A percentile compares a stretch with the other conserved stretches of the same genome.
Evolutionary conservation across 2,329 filamentous ascomycete genomes (phyloP).

Genomic region (Fusarium dlaminii): DNA sequence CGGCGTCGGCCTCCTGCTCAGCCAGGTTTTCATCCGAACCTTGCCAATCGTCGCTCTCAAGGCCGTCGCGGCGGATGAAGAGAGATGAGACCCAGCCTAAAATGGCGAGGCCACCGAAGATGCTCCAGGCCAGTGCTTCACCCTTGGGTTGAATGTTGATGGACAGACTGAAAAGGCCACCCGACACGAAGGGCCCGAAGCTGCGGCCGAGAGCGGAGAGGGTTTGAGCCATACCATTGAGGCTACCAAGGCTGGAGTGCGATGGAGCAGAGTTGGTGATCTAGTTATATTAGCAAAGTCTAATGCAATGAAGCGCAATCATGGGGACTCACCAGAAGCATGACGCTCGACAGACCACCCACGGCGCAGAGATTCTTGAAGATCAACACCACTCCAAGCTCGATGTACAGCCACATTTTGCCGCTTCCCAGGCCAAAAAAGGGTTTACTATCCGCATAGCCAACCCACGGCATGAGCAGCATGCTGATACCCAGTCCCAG

Average conservation of each 20-base stretch:
- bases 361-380: slow-evolving; percentile 92
- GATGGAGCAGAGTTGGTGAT: slow-evolving; percentile 95
- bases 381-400: slow-evolving; percentile 82
- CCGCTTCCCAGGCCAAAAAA: slow-evolving; percentile 68
- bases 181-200: slow-evolving; percentile 87
- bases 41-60: slow-evolving; percentile 68
- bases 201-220: slow-evolving; percentile 91
- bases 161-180: slow-evolving; percentile 84
- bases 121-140: slow-evolving; percentile 83
- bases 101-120: slow-evolving; percentile 86
- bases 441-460: slow-evolving; percentile 72
- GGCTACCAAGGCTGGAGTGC: slow-evolving; percentile 82
- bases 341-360: slow-evolving; percentile 86
- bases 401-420: slow-evolving; percentile 77
- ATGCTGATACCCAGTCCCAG: slow-evolving; percentile 85
- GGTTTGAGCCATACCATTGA: slow-evolving; percentile 94
- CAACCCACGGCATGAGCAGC: slow-evolving; percentile 88
- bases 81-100: slow-evolving; percentile 83
- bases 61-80: slow-evolving; percentile 72
- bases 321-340: slow-evolving; percentile 74
- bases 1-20: slow-evolving; percentile 8
- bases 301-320: too few relatives aligned
- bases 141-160: slow-evolving; percentile 80
- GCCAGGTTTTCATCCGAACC: slow-evolving; percentile 41
- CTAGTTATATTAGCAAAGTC: slow-evolving; percentile 52